Evolutionary conservation across 148 eudicot genomes (phyloP).

Genomic region (Chenopodium album): DNA sequence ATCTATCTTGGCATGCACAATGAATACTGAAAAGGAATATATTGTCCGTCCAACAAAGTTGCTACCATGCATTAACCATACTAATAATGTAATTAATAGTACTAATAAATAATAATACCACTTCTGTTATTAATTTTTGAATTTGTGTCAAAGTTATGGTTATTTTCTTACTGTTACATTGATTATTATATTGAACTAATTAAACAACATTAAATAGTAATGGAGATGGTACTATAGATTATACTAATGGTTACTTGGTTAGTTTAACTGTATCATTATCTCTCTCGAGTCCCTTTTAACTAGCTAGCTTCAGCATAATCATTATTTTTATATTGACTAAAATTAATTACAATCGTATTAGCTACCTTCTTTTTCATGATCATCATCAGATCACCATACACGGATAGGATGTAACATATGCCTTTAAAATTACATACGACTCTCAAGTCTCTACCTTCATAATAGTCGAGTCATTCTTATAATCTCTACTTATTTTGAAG

Average conservation of each 20-base stretch:
- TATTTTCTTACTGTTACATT: no score
- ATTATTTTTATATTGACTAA: no score
- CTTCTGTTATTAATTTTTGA: neutral
- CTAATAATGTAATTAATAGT: neutral
- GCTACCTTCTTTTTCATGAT: no score
- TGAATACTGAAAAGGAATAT: neutral
- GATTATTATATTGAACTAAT: no score
- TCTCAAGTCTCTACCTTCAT: no score
- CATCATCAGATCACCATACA: no score
- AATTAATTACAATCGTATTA: no score
- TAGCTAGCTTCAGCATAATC: neutral
- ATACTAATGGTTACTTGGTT: neutral
- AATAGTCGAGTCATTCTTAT: no score
- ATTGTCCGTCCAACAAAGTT: neutral
- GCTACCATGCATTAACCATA: no score
- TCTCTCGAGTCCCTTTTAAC: neutral
- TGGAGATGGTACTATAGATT: neutral
- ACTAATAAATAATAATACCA: neutral
- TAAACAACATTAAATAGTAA: neutral
- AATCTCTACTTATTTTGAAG: no score
- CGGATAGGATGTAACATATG: no score
- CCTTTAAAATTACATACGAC: no score
- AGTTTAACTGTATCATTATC: neutral
- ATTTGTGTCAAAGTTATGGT: neutral
- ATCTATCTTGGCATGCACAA: slow-evolving; percentile 7